These are phyloP conservation scores for Glomus cerebriforme DNA, from an alignment of 192 early-diverging fungal species.

Conservation along the genomic window DNA sequence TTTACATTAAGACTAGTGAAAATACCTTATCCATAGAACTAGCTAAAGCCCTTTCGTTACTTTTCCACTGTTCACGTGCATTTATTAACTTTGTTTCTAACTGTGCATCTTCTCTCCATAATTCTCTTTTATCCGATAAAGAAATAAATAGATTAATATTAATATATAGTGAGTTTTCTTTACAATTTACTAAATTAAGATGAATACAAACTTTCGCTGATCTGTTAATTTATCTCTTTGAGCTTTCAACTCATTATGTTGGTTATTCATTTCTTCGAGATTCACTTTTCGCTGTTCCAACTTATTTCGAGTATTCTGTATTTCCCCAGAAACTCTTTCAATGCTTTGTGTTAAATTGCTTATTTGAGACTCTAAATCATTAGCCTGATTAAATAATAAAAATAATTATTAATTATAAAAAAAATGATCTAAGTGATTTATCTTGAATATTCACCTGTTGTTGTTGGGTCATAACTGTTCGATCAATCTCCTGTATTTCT, in stretches of 20 bases:
- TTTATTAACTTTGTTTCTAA: constrained; percentile 67
- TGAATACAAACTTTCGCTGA: constrained; percentile 61
- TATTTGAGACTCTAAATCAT: constrained; percentile 44
- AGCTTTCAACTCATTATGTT: constrained; percentile 43
- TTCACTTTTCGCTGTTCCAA: constrained; percentile 46
- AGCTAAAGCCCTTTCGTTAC: constrained; percentile 70
- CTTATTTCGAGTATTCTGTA: constrained; percentile 37
- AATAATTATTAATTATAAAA: not conserved
- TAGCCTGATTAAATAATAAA: constrained; percentile 24
- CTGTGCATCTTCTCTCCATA: constrained; percentile 89
- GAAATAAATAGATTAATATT: not conserved
- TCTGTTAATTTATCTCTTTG: constrained; percentile 66
- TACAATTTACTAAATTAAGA: not conserved
- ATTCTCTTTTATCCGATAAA: constrained; percentile 52
- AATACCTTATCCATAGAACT: constrained; percentile 77
- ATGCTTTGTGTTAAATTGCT: constrained; percentile 28
- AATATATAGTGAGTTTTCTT: not conserved
- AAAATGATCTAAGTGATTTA: constrained; percentile 31
- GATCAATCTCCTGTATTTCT: constrained; percentile 70
- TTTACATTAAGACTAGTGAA: not conserved
- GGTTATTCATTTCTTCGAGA: constrained; percentile 44
- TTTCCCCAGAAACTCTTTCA: constrained; percentile 39
- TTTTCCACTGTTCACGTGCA: constrained; percentile 72
- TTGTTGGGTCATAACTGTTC: constrained; percentile 51
- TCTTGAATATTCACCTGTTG: constrained; percentile 55